These are phyloP conservation scores for Pythium dissotocum DNA, from an alignment of 352 stramenopile genomes.

Conservation along the genomic window DNA sequence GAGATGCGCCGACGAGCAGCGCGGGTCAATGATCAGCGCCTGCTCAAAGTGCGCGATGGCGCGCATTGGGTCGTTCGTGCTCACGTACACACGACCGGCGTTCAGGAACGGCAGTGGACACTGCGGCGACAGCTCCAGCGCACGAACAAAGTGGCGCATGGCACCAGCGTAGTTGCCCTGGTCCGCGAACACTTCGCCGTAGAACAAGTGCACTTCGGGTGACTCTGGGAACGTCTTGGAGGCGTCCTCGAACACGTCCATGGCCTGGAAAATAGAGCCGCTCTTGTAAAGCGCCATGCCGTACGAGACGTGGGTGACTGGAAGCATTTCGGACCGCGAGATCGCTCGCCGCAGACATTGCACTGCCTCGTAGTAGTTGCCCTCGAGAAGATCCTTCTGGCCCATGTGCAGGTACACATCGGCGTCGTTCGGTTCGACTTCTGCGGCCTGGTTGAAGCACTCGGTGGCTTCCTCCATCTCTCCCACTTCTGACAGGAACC, in stretches of 20 bases:
- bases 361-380: conserved; percentile 71
- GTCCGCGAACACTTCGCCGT: conserved; percentile 80
- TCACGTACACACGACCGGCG: conserved; percentile 78
- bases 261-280: conserved; percentile 76
- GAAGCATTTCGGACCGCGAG: conserved; percentile 70
- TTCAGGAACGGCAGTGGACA: conserved; percentile 86
- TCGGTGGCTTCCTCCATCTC: conserved; percentile 58
- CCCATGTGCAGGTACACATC: conserved; percentile 81
- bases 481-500: conserved; percentile 76
- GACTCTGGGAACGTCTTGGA: conserved; percentile 64
- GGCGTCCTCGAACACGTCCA: conserved; percentile 80
- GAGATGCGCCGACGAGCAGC: conserved; percentile 79
- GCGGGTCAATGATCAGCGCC: conserved; percentile 71
- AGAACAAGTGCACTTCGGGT: conserved; percentile 79
- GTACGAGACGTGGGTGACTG: conserved; percentile 79
- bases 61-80: conserved; percentile 78
- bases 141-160: conserved; percentile 76
- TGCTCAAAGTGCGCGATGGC: conserved; percentile 84
- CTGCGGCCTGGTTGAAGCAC: conserved; percentile 66
- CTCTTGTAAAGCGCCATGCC: conserved; percentile 88
- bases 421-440: conserved; percentile 71
- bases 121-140: conserved; percentile 70
- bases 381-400: conserved; percentile 80
- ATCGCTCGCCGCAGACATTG: conserved; percentile 74
- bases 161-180: conserved; percentile 80